These are phyloP conservation scores for Coemansia sp. DNA, from an alignment of 192 early-diverging fungal genomes.

Conservation along the genomic window DNA sequence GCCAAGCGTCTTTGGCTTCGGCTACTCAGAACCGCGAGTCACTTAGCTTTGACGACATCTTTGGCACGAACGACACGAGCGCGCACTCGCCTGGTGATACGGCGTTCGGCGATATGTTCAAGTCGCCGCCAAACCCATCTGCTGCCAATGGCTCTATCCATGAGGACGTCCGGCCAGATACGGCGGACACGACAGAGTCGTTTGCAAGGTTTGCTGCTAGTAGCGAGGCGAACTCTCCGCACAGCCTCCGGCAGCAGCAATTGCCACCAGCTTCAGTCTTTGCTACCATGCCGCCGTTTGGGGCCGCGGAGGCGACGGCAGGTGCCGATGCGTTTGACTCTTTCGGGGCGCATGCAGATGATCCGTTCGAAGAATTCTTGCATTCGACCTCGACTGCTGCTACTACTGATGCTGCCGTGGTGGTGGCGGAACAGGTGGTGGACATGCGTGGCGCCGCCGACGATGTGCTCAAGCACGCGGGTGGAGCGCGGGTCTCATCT, in stretches of 20 bases:
- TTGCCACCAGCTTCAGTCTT: constrained; percentile 15
- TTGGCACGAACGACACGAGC: constrained; percentile 36
- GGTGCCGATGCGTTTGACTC: constrained; percentile 44
- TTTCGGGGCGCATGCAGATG: constrained; percentile 43
- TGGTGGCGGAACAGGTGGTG: neutral
- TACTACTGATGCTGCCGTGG: too few species aligned
- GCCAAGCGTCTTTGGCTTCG: neutral
- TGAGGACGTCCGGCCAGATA: neutral
- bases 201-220: constrained; percentile 9
- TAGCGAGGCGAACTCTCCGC: neutral
- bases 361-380: constrained; percentile 54
- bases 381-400: constrained; percentile 13
- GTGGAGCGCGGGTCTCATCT: constrained; percentile 10
- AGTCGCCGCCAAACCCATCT: constrained; percentile 10
- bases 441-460: neutral
- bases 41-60: constrained; percentile 57
- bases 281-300: constrained; percentile 26
- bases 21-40: constrained; percentile 12
- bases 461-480: neutral
- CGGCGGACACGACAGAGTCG: constrained; percentile 12
- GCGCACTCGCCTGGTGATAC: constrained; percentile 16
- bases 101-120: constrained; percentile 22
- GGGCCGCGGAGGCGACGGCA: neutral
- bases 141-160: neutral
- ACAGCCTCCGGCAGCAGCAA: constrained; percentile 5